Evolutionary conservation across 2,329 filamentous ascomycete species (phyloP).

Genomic region (Malbranchea zuffiana): DNA sequence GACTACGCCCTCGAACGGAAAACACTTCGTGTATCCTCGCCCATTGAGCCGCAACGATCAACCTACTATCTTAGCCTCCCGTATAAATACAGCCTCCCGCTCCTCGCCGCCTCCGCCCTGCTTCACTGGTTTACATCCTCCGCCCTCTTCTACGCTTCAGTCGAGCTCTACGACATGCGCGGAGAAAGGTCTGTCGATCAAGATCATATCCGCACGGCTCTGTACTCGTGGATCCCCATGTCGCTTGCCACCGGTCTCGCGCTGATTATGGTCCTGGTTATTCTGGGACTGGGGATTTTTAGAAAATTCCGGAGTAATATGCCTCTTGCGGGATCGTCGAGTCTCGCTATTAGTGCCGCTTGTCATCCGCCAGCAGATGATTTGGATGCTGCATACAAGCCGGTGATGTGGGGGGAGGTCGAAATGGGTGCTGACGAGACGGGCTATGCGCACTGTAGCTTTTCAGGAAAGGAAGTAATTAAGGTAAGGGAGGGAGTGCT

Average conservation of each 20-base stretch:
- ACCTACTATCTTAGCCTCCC: constrained; percentile 40
- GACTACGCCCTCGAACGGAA: constrained; percentile 31
- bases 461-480: too few species aligned
- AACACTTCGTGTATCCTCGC: constrained; percentile 31
- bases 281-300: constrained; percentile 16
- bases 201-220: constrained; percentile 12
- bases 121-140: constrained; percentile 43
- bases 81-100: constrained; percentile 35
- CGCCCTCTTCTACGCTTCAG: constrained; percentile 35
- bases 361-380: constrained; percentile 22
- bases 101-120: constrained; percentile 26
- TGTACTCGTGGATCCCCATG: constrained; percentile 19
- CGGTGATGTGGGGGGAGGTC: constrained; percentile 21
- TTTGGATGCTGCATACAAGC: constrained; percentile 13
- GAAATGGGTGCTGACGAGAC: too few species aligned
- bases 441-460: too few species aligned
- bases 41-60: constrained; percentile 30
- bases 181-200: constrained; percentile 8
- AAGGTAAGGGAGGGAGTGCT: too few species aligned
- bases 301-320: constrained; percentile 18
- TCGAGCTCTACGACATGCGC: constrained; percentile 18
- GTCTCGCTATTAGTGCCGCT: constrained; percentile 25
- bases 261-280: constrained; percentile 9
- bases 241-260: constrained; percentile 12
- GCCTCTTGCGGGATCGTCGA: constrained; percentile 25